Base-by-base conservation (phyloP, 345 rosid genomes). In the Schrenkiella parvula region DNA sequence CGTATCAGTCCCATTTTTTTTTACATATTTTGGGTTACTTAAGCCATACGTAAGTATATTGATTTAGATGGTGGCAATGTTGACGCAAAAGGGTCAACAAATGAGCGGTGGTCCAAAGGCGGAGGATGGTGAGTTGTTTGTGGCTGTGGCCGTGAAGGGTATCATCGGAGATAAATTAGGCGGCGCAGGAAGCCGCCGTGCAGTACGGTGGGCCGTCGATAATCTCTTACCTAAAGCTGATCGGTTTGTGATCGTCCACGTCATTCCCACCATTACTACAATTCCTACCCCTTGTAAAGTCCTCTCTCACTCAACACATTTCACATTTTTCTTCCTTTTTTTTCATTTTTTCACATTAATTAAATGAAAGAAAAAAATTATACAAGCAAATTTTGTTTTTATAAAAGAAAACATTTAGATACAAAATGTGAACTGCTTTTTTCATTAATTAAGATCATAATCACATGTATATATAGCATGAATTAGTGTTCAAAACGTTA, bases 141-240 rank as follows among this genome's bases (percentile, higher is more conserved):
- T 86, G 34, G 95, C 84, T n/a, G 84, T 90, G 47, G 92, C 96
- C 37, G 89, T 93, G 29, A 90, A 86, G 52, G 88, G 87, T n/a
- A 71, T 80, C n/a, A 53, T 64, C 13, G 81, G 83, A 51, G 77
- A 80, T 50, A 75, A 53, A 22, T 52, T 65, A 11, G 82, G 87
- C 38, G 89, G 93, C 18, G 80, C 59, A 29, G 90, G 90, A 71
- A 93, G 93, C 79, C 78, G 80, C 15, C 90, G 97, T 1, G 96
- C 96, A 12, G 84, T 87, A 74, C 82, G 83, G 12, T 93, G 93
- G 98, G 96, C 92, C 1, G 80, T 74, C 7, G 85, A 90, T 78
- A 84, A 86, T 65, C 82, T 87, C 43, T 46, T 77, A 62, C 80
- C 80, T 1, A 54, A 71, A 70, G 85, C 90, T 52, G 78, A 82